Percentiles rank a stretch among this genome's conserved stretches.
phyloP scores from a whole-genome alignment of 495 filamentous ascomycete species.

The Umbilicaria muhlenbergii region DNA sequence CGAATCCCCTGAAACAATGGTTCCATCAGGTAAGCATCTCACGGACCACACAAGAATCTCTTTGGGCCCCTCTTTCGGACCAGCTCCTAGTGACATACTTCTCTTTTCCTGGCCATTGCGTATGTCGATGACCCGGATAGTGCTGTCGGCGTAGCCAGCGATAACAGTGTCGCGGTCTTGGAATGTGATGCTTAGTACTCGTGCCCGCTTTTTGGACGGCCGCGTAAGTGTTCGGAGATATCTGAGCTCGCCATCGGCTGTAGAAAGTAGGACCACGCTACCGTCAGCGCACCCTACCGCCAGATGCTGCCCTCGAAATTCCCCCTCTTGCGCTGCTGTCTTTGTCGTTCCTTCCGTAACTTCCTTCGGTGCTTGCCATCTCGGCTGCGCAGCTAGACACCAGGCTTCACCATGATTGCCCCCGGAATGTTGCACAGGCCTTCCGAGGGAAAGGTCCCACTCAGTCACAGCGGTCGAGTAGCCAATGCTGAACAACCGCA shows the following conservation, averaged over 20 bases:
- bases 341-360: slow-evolving; percentile 19
- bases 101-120: slow-evolving; percentile 56
- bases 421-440: slow-evolving; percentile 63
- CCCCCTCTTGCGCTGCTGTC: slow-evolving; percentile 23
- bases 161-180: slow-evolving; percentile 69
- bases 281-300: slow-evolving; percentile 89
- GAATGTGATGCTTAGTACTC: slow-evolving; percentile 80
- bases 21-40: slow-evolving; percentile 69
- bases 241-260: slow-evolving; percentile 60
- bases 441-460: slow-evolving; percentile 73
- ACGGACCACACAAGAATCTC: slow-evolving; percentile 87
- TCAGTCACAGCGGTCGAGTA: slow-evolving; percentile 85
- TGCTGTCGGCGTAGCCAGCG: slow-evolving; percentile 85
- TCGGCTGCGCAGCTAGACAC: slow-evolving; percentile 85
- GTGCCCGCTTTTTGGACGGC: slow-evolving; percentile 61
- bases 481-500: slow-evolving; percentile 91
- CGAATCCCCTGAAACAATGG: slow-evolving; percentile 88
- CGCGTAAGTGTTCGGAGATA: slow-evolving; percentile 54
- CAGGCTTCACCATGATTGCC: slow-evolving; percentile 94
- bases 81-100: slow-evolving; percentile 72
- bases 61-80: slow-evolving; percentile 57
- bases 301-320: slow-evolving; percentile 49
- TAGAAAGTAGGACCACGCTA: slow-evolving; percentile 70
- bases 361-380: slow-evolving; percentile 25
- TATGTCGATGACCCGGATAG: slow-evolving; percentile 78